phyloP scores from a whole-genome alignment of 768 basidiomycete genomes.

The Hydnum rufescens region DNA sequence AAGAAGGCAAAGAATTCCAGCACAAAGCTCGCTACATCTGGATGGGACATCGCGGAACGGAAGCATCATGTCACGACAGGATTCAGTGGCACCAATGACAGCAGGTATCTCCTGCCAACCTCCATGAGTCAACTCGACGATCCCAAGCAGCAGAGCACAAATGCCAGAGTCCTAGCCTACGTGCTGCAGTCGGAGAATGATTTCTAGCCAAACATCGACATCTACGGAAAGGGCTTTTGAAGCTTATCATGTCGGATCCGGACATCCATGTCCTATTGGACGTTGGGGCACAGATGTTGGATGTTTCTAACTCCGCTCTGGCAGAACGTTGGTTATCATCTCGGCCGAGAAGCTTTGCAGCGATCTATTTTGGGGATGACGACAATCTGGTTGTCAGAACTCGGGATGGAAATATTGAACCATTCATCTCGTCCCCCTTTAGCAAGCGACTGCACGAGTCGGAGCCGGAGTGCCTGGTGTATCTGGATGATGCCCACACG shows the following conservation, averaged over 20 bases:
- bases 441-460: neutral
- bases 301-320: neutral
- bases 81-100: slow-evolving; percentile 39
- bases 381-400: neutral
- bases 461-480: slow-evolving; percentile 3
- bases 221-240: neutral
- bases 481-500: slow-evolving; percentile 5
- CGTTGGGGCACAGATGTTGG: slow-evolving; percentile 3
- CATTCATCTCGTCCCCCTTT: slow-evolving; percentile 2
- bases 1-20: slow-evolving; percentile 29
- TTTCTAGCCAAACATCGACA: neutral
- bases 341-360: neutral
- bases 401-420: neutral
- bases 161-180: slow-evolving; percentile 1
- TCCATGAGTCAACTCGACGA: slow-evolving; percentile 2
- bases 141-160: neutral
- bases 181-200: slow-evolving; percentile 2
- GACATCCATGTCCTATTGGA: slow-evolving; percentile 1
- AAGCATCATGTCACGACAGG: slow-evolving; percentile 24
- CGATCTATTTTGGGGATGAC: slow-evolving; percentile 1
- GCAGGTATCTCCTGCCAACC: slow-evolving; percentile 12
- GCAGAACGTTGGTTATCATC: neutral
- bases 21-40: slow-evolving; percentile 28
- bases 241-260: neutral
- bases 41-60: slow-evolving; percentile 32